These are phyloP conservation scores for Aspergillus sp. DNA, from an alignment of 2,329 filamentous ascomycete genomes.

Conservation along the genomic window DNA sequence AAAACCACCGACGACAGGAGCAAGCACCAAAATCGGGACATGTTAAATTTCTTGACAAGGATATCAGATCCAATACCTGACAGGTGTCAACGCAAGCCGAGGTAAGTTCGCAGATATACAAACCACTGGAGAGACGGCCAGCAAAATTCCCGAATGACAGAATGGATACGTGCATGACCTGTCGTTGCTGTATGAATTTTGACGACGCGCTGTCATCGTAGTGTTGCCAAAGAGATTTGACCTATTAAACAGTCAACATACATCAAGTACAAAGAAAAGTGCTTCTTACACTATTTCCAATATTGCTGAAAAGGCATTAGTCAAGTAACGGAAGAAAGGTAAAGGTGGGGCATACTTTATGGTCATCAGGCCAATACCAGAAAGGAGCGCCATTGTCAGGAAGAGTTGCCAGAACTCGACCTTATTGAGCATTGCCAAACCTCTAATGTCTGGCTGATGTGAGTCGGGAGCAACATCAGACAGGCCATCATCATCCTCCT, in stretches of 20 bases:
- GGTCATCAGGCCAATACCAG: conserved; percentile 94
- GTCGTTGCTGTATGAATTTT: conserved; percentile 74
- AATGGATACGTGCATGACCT: conserved; percentile 90
- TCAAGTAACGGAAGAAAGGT: not conserved
- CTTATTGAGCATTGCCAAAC: conserved; percentile 68
- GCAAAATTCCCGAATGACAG: conserved; percentile 85
- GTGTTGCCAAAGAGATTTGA: conserved; percentile 81
- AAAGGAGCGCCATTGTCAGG: conserved; percentile 81
- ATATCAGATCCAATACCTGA: conserved; percentile 85
- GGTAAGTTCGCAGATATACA: conserved; percentile 24
- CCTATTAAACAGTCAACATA: conserved; percentile 31
- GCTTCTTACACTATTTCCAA: conserved; percentile 72
- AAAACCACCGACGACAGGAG: conserved; percentile 77
- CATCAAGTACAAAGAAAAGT: not conserved
- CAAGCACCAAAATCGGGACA: conserved; percentile 88
- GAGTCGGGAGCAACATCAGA: conserved; percentile 68
- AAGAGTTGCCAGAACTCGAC: conserved; percentile 91
- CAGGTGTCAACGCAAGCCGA: conserved; percentile 21
- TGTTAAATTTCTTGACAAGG: conserved; percentile 75
- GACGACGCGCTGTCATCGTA: conserved; percentile 72
- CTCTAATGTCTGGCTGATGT: conserved; percentile 87
- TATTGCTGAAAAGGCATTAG: conserved; percentile 66
- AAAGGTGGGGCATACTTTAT: conserved; percentile 68
- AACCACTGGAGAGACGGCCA: conserved; percentile 75
- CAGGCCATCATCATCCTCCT: conserved; percentile 42